These are phyloP conservation scores for Rhodosorus marinus DNA, from an alignment of 23 red algal species.

Conservation along the genomic window DNA sequence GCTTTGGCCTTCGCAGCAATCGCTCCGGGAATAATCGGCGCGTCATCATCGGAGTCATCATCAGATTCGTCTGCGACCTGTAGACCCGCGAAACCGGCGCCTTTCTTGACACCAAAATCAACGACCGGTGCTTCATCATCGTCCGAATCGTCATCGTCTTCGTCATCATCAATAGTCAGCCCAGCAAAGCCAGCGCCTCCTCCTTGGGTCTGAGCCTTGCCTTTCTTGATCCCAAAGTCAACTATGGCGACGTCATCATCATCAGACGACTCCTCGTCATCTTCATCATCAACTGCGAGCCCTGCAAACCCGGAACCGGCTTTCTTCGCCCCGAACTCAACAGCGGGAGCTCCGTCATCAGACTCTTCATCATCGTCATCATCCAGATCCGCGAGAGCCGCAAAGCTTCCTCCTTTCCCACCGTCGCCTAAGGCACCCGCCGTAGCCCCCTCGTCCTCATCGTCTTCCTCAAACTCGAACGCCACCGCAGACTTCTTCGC, in stretches of 20 bases:
- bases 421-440: no score
- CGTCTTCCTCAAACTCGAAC: constrained; percentile 19
- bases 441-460: neutral
- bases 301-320: neutral
- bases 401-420: no score
- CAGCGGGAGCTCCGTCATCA: no score
- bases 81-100: no score
- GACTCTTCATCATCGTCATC: no score
- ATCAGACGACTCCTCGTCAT: neutral
- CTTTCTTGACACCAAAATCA: neutral
- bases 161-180: neutral
- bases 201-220: neutral
- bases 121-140: neutral
- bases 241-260: neutral
- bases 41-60: no score
- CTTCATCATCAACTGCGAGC: neutral
- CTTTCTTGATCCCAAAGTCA: neutral
- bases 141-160: neutral
- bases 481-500: constrained; percentile 35
- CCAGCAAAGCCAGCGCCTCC: constrained; percentile 1
- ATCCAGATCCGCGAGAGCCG: no score
- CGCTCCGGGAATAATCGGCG: no score
- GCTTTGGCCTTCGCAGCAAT: no score
- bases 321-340: no score
- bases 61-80: no score